These are phyloP conservation scores for Fusarium longipes DNA, from an alignment of 2,329 filamentous ascomycete genomes.

Conservation along the genomic window DNA sequence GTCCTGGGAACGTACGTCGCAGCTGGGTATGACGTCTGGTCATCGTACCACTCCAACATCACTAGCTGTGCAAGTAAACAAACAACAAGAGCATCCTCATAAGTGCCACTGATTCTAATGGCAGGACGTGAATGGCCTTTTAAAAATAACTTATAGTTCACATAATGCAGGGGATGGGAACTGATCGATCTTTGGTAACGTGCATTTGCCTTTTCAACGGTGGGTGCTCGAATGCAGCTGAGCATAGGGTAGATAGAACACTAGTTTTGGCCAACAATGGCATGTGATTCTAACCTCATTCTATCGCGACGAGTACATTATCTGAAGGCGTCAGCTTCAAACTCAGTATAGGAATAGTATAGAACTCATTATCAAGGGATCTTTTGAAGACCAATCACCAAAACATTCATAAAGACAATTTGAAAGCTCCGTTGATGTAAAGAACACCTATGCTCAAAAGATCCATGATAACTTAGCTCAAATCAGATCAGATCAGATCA, in stretches of 20 bases:
- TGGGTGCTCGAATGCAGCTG: background rate
- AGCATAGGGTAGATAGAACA: background rate
- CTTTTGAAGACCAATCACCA: background rate
- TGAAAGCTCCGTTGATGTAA: background rate
- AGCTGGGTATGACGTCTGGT: constrained; percentile 12
- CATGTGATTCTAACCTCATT: constrained; percentile 26
- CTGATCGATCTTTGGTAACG: constrained; percentile 21
- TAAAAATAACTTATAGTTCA: constrained; percentile 10
- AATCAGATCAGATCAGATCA: background rate
- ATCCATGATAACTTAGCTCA: background rate
- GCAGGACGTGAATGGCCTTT: constrained; percentile 9
- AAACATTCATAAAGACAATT: background rate
- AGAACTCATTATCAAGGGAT: too few species aligned
- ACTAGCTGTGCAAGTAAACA: background rate
- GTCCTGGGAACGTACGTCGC: constrained; percentile 10
- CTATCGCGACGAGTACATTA: background rate
- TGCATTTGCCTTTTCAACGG: background rate
- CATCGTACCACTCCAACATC: constrained; percentile 36
- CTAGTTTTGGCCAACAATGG: background rate
- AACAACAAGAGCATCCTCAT: background rate
- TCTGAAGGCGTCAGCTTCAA: too few species aligned
- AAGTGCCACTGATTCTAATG: constrained; percentile 9
- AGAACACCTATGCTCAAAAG: background rate
- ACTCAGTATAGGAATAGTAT: too few species aligned
- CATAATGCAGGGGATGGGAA: constrained; percentile 23